Evolutionary conservation across 2,329 filamentous ascomycete genomes (phyloP).

Genomic region (Neofusicoccum laricinum): DNA sequence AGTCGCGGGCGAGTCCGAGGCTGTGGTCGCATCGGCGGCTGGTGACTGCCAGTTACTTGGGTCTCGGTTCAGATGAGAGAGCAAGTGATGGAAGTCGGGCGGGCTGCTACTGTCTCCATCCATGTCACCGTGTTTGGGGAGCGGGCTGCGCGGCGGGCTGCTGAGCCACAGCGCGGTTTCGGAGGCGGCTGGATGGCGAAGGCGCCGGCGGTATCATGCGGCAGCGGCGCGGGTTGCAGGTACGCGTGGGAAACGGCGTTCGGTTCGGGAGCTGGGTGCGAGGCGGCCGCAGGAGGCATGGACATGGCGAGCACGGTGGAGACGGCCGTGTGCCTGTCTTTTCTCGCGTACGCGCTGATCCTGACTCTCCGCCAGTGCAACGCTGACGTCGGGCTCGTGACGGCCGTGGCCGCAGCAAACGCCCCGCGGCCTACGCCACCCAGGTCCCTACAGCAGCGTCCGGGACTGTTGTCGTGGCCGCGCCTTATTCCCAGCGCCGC

Average conservation of each 20-base stretch:
- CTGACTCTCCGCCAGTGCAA: neutral
- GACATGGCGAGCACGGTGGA: neutral
- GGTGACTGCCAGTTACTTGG: neutral
- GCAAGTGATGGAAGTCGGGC: conserved; percentile 14
- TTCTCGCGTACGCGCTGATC: neutral
- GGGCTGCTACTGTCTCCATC: conserved; percentile 1
- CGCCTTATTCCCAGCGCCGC: neutral
- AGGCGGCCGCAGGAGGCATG: neutral
- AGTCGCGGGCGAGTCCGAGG: neutral
- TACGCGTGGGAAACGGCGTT: neutral
- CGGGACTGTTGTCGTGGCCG: neutral
- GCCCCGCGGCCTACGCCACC: neutral
- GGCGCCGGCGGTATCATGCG: conserved; percentile 1
- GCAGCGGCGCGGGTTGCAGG: neutral
- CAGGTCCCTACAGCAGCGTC: neutral
- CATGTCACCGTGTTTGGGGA: conserved; percentile 2
- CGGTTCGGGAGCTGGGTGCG: neutral
- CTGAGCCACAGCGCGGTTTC: neutral
- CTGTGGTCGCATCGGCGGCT: neutral
- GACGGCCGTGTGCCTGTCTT: neutral
- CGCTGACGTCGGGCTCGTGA: conserved; percentile 13
- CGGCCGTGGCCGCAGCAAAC: neutral
- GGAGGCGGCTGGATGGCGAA: neutral
- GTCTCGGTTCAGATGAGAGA: conserved; percentile 15
- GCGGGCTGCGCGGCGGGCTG: neutral